Base-by-base conservation (phyloP, 2,329 filamentous ascomycete species). In the Triangularia verruculosa region DNA sequence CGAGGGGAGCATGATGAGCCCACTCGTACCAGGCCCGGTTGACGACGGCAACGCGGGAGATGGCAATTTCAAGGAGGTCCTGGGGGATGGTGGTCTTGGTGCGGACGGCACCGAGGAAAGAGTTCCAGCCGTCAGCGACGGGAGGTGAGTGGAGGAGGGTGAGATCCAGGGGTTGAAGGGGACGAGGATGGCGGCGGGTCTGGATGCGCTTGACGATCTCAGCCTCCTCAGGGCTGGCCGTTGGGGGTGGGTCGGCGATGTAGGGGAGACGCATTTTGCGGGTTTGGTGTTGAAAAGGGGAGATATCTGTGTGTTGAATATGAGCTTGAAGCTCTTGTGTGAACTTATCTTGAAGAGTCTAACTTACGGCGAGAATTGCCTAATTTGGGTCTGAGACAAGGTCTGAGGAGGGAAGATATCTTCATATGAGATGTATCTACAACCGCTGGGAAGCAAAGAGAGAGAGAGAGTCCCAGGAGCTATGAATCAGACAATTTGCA, bases 21-120 rank as follows among this genome's bases (percentile, higher is more conserved):
- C 91, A 96, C 75, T 96, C 92, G 76, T 93, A 96, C 87, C 89
- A 92, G 1, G 92, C 92, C 17, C 83, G 77, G 76, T 96, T 96
- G 70, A 92, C 83, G 15, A 89, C 87, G 12, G 92, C 92, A 13
- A 96, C 90, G 57, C 92, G 85, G 71, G 87, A 92, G 70, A 96
- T 93, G 68, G 90, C 89, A 17, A 93, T 80, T 79, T 96, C 92
- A 68, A 90, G 87, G 60, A 92, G 72, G 69, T 84, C 81, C 57
- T 80, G 82, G 3, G 76, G 61, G 5, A 89, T 71, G 3, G 71
- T 73, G 24, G 84, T 84, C 67, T 77, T 77, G 51, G 84, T 86
- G 67, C 86, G 83, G 32, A 89, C 75, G 25, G 86, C 85, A 64
- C 87, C 88, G 11, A 91, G 81, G 74, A 91, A 88, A 12, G 79